Conservation (phyloP, 1,284 basidiomycete species). For the Leccinum fallax region DNA sequence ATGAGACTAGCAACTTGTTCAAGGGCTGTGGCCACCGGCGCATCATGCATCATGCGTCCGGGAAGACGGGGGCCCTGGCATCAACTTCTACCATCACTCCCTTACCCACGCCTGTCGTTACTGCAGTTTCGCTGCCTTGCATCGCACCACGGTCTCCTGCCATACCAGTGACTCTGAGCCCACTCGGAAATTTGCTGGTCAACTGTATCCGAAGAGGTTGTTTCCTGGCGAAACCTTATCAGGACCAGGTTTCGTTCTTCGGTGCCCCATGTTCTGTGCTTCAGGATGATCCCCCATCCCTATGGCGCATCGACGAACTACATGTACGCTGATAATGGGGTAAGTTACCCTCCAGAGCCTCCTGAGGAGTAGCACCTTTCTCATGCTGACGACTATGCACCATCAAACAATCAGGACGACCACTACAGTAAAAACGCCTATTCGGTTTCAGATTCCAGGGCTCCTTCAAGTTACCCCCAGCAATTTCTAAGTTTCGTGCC, state of each 20-base stretch:
- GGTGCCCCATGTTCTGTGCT: slow-evolving; percentile 21
- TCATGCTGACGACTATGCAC: slow-evolving; percentile 1
- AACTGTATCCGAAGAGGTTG: not conserved
- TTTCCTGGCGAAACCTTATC: not conserved
- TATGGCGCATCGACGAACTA: slow-evolving; percentile 33
- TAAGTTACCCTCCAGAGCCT: slow-evolving; percentile 8
- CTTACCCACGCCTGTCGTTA: slow-evolving; percentile 3
- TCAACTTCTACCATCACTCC: not conserved
- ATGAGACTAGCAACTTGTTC: not conserved
- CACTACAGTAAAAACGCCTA: not conserved
- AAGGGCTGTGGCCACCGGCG: not conserved
- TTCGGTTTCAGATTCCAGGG: not conserved
- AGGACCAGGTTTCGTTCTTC: not conserved
- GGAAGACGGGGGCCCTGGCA: not conserved
- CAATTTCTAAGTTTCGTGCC: slow-evolving; percentile 32
- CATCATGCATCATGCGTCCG: not conserved
- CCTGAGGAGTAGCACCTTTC: not conserved
- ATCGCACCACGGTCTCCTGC: not conserved
- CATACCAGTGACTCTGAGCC: not conserved
- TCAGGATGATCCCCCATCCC: slow-evolving; percentile 35
- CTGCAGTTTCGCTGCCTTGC: not conserved
- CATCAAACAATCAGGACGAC: slow-evolving; percentile 8
- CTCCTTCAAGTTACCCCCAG: slow-evolving; percentile 15
- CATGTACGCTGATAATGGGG: slow-evolving; percentile 26
- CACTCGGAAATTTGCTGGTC: slow-evolving; percentile 2